These are phyloP conservation scores for Datura wrightii DNA, from an alignment of 257 asterid species.

Conservation along the genomic window DNA sequence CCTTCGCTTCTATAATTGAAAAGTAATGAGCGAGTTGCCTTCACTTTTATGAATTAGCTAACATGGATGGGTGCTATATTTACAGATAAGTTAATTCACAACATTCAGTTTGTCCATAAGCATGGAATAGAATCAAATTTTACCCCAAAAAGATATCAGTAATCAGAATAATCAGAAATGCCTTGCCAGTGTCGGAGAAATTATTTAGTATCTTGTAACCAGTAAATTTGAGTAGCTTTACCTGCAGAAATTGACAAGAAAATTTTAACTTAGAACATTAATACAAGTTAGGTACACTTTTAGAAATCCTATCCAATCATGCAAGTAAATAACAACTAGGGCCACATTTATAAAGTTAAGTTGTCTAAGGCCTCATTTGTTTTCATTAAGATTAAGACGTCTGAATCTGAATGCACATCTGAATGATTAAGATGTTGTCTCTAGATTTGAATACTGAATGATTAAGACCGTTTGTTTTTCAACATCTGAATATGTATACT, in stretches of 20 bases:
- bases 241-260: slow-evolving; percentile 58
- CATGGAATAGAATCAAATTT: slow-evolving; percentile 28
- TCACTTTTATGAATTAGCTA: neutral
- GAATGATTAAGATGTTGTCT: no score
- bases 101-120: neutral
- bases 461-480: no score
- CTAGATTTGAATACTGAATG: no score
- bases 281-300: slow-evolving; percentile 4
- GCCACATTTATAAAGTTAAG: slow-evolving; percentile 13
- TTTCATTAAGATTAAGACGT: no score
- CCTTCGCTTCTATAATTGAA: slow-evolving; percentile 18
- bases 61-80: slow-evolving; percentile 16
- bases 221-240: slow-evolving; percentile 91
- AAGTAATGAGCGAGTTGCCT: neutral
- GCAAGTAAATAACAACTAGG: neutral
- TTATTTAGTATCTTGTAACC: slow-evolving; percentile 88
- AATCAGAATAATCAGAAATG: slow-evolving; percentile 78
- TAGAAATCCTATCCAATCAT: neutral
- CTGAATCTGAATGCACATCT: no score
- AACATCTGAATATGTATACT: no score
- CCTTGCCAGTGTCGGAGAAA: slow-evolving; percentile 89
- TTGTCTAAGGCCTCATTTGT: neutral
- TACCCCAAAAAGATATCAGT: slow-evolving; percentile 96
- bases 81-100: slow-evolving; percentile 9
- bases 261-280: neutral